Base-by-base conservation (phyloP, 75 land plant genomes). In the Cunninghamia lanceolata region DNA sequence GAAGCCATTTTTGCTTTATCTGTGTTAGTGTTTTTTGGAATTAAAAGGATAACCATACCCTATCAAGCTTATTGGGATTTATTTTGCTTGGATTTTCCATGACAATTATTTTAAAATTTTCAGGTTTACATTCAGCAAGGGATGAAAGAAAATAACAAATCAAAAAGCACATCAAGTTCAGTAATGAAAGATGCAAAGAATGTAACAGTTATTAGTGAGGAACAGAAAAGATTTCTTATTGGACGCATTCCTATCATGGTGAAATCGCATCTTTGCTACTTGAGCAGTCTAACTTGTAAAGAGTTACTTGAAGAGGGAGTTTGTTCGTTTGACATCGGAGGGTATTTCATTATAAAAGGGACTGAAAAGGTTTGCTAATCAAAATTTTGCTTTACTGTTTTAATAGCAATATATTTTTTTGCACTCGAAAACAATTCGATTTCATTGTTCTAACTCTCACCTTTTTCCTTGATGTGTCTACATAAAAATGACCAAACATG, bases 191-290 rank as follows among this genome's bases (percentile, higher is more conserved):
- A 40, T 40, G 80, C 28, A 77, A 77, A 10, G 17, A 17, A 77
- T 77, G 46, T 77, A 28, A 77, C 43, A 77, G 9, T 7, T 1
- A 21, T 77, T 38, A 77, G 28, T 40, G 86, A 89, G 25, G 89
- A 88, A 28, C 82, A 80, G 2, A 89, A 84, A 42, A 93, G 85
- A 0, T 79, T 96, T 11, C 50, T 89, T 13, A 86, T 98, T 76
- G 99, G 99, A 25, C 90, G 91, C 66, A 76, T 98, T 38, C 99
- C 99, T 74, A 88, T 96, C 14, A 98, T 98, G 99, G 99, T 98
- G 36, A 95, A 89, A 56, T 98, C 99, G 21, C 86, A 89, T 19
- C 87, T 96, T 32, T 98, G 99, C 87, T 89, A 96, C 91, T 89
- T 94, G 87, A 83, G 86, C 71, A 89, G 86, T 40, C 85, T 88